Base-by-base conservation (phyloP, 345 rosid genomes). In the Pistacia vera region DNA sequence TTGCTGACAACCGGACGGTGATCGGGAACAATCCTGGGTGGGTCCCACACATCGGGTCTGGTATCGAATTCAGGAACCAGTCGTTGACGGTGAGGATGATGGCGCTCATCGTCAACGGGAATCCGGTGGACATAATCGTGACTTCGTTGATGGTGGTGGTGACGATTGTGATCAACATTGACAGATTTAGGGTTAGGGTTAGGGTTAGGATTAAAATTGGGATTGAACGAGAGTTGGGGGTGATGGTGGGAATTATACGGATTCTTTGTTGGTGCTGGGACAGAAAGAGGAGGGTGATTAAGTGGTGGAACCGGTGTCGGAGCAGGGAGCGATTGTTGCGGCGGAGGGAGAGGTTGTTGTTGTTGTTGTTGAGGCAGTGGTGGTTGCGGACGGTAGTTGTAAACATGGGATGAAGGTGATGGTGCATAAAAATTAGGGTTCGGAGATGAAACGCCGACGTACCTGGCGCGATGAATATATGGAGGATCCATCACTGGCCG, bases 401-500 rank as follows among this genome's bases (percentile, higher is more conserved):
- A 73, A 72, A 56, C 20, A 6, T 70, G 80, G 69, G 30, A 56
- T 51, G 28, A 70, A 17, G 59, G 33, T 3, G 46, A 38, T 38
- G 41, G 46, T 7, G 35, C 59, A 8, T 68, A 77, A 13, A 81
- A 52, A 64, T 60, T 82, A 72, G 77, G 85, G 73, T 83, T 84
- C 52, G 76, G 85, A 65, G 86, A 78, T 20, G 89, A 67, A 66
- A 81, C 59, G 14, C 84, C 81, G 62, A 79, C 81, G 78, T 86
- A 83, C 91, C 89, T 83, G 54, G 81, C 75, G 68, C 25, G 77
- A 75, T 71, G 83, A 75, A 66, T 78, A 54, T 76, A 83, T 17
- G 87, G 80, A 75, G 88, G 87, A 82, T 86, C 90, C 93, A 89
- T 89, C 52, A 74, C 18, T 55, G 80, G 46, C 18, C 72, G 18